Evolutionary conservation across 2,329 filamentous ascomycete genomes (phyloP), one percentile per base, ranked within the genome.

Genomic region (Westerdykella ornata): DNA sequence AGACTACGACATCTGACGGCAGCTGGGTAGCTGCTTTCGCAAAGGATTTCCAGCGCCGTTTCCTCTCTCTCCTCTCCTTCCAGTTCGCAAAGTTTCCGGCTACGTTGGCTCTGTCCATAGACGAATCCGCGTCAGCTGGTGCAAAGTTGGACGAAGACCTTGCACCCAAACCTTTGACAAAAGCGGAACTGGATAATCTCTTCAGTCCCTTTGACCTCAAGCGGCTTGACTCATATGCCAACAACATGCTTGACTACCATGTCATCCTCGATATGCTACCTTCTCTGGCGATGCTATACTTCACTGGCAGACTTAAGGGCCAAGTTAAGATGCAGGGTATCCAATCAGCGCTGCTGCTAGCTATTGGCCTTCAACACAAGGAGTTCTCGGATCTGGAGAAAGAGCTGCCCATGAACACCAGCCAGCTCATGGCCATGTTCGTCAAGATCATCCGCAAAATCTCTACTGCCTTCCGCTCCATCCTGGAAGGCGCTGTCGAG

Each of bases 161-260:
- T 0, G 69, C 75, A 2, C 72, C 75, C 35, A 65, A 69, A 3
- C 68, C 79, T 1, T 70, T 98, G 39, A 80, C 73, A 11, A 94
- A 94, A 68, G 49, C 69, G 1, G 84, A 89, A 46, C 76, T 98
- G 5, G 89, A 96, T 57, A 71, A 73, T 13, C 66, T 83, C 2
- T 78, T 98, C 65, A 88, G 86, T 3, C 89, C 92, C 0, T 97
- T 92, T 63, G 92, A 98, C 64, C 78, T 96, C 47, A 97, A 97
- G 72, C 83, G 92, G 19, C 75, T 98, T 3, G 90, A 96, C 62
- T 89, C 85, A 33, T 98, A 98, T 57, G 87, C 92, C 13, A 94
- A 94, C 68, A 95, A 94, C 68, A 85, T 96, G 76, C 80, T 98
- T 32, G 94, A 98, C 67, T 95, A 97, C 71, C 94, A 96, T 60